These are phyloP conservation scores for Tricholoma hemisulphureum DNA, from an alignment of 768 basidiomycete genomes.

Conservation along the genomic window DNA sequence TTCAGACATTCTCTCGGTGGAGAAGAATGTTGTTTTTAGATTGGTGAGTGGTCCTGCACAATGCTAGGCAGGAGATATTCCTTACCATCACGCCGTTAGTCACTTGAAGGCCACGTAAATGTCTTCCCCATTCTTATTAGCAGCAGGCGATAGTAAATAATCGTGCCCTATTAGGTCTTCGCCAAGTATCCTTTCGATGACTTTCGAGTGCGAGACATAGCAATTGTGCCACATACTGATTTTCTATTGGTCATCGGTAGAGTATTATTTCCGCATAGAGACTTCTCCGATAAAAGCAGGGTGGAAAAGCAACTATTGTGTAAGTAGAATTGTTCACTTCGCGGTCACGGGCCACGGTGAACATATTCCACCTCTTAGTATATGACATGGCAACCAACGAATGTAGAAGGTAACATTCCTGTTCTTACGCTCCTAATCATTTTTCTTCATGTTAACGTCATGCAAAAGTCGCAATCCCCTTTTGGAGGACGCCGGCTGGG, in stretches of 20 bases:
- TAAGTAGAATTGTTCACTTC: not conserved
- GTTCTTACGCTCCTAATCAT: not conserved
- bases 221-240: slow-evolving; percentile 1
- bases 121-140: not conserved
- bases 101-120: not conserved
- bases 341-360: not conserved
- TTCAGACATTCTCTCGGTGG: slow-evolving; percentile 9
- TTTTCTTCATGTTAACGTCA: not conserved
- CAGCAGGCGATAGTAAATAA: not conserved
- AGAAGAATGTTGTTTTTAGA: slow-evolving; percentile 11
- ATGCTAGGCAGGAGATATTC: not conserved
- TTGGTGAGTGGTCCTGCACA: slow-evolving; percentile 3
- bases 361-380: not conserved
- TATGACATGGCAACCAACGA: not conserved
- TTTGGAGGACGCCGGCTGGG: not conserved
- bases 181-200: not conserved
- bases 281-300: not conserved
- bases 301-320: slow-evolving; percentile 5
- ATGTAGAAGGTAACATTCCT: not conserved
- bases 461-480: not conserved
- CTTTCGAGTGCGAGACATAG: not conserved
- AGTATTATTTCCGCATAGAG: not conserved
- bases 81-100: not conserved
- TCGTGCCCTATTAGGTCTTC: not conserved
- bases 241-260: slow-evolving; percentile 2